phyloP scores from a whole-genome alignment of 2,329 filamentous ascomycete species.

The Coniochaeta ligniaria region DNA sequence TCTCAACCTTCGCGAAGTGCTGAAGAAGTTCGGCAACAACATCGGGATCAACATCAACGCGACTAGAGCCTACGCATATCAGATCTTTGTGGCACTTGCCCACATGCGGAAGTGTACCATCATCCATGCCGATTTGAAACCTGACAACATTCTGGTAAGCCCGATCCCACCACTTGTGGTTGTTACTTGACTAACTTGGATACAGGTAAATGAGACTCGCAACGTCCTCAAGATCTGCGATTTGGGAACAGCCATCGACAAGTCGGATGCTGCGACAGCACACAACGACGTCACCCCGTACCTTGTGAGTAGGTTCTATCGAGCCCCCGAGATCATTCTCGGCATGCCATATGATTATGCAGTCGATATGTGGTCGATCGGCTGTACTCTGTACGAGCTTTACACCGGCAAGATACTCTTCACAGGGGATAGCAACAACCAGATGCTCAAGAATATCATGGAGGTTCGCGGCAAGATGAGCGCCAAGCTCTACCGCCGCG shows the following conservation, averaged over 20 bases:
- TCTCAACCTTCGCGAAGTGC: conserved; percentile 85
- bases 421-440: conserved; percentile 91
- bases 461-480: conserved; percentile 91
- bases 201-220: conserved; percentile 67
- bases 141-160: conserved; percentile 84
- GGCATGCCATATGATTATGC: conserved; percentile 94
- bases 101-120: conserved; percentile 89
- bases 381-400: conserved; percentile 92
- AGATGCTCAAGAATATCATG: conserved; percentile 96
- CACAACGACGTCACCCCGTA: conserved; percentile 87
- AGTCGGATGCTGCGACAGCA: conserved; percentile 64
- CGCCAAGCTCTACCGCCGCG: conserved; percentile 79
- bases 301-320: conserved; percentile 93
- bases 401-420: conserved; percentile 98
- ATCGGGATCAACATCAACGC: conserved; percentile 85
- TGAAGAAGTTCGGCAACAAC: conserved; percentile 94
- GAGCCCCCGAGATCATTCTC: conserved; percentile 92
- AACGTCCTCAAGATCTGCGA: conserved; percentile 92
- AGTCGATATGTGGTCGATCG: conserved; percentile 96
- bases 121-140: conserved; percentile 92
- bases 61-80: conserved; percentile 82
- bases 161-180: not conserved
- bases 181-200: conserved; percentile 15
- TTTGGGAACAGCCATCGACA: conserved; percentile 89
- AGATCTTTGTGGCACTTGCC: conserved; percentile 85